Percentiles rank a stretch among this genome's conserved stretches.
Evolutionary conservation across 148 eudicot genomes (phyloP).

Genomic region (Mesembryanthemum crystallinum): DNA sequence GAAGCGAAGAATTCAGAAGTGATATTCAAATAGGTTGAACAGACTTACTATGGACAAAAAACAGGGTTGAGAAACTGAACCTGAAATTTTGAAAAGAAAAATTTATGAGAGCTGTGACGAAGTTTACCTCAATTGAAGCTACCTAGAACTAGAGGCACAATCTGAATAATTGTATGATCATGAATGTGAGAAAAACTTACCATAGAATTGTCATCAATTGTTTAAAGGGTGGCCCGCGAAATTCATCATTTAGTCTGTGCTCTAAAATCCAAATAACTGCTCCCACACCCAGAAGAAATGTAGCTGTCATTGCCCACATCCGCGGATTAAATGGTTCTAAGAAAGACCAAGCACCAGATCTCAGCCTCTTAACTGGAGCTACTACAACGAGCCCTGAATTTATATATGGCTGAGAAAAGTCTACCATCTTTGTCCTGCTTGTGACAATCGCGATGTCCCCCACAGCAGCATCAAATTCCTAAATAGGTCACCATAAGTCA

Average conservation of each 20-base stretch:
- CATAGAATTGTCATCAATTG: constrained; percentile 42
- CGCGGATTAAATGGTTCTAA: constrained; percentile 45
- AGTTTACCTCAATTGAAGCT: neutral
- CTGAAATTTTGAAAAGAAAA: constrained; percentile 43
- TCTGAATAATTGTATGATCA: neutral
- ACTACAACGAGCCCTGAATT: constrained; percentile 81
- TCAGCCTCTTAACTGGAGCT: constrained; percentile 45
- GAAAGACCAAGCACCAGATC: constrained; percentile 56
- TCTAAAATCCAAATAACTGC: constrained; percentile 61
- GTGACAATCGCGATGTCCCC: constrained; percentile 74
- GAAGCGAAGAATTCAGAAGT: neutral
- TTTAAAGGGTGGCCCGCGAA: constrained; percentile 66
- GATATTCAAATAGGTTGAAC: neutral
- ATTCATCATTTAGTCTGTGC: constrained; percentile 62
- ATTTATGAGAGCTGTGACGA: neutral
- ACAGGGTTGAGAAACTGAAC: constrained; percentile 89
- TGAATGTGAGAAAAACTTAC: constrained; percentile 23
- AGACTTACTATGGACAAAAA: constrained; percentile 72
- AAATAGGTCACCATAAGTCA: neutral
- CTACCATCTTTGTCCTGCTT: constrained; percentile 45
- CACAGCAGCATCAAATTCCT: constrained; percentile 69
- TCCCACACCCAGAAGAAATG: constrained; percentile 48
- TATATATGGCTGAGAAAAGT: constrained; percentile 65
- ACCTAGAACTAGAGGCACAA: neutral
- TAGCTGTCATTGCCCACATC: constrained; percentile 56